Base-by-base conservation (phyloP, 192 early-diverging fungal genomes). In the Endogone sp. region DNA sequence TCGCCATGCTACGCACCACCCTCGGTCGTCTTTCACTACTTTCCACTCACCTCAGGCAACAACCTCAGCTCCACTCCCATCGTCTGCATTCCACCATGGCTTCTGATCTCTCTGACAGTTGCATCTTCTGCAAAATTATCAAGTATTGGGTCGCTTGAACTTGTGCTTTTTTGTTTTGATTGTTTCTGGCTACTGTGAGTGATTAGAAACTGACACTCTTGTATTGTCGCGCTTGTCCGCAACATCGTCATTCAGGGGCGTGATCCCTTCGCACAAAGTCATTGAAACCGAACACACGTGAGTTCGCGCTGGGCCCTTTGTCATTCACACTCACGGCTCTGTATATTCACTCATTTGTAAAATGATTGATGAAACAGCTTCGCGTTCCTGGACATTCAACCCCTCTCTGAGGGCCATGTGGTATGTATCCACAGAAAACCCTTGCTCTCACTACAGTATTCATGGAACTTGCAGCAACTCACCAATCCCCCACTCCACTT, bases 81-180 rank as follows among this genome's bases (percentile, higher is more conserved):
- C 59, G 2, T 66, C 44, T 63, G 69, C 16, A 68, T 22, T 25
- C 28, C 2, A 63, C 25, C 27, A 84, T 86, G 85, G 66, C 84
- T 55, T 78, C 84, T 63, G 83, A 89, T 68, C 67, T 82, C 55
- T 67, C 71, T 64, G 70, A 69, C 28, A 31, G 68, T 72, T 98
- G 96, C 81, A 73, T 96, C 67, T 98, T 98, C 70, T 98, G 96
- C 85, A 94, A 92, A 80, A 95, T 98, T 67, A 79, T 91, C 69
- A 81, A 80, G 78, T 74, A 79, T 64, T 13, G 29, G n/a, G n/a
- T 16, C 44, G n/a, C n/a, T n/a, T n/a, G n/a, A n/a, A n/a, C n/a
- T n/a, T n/a, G n/a, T n/a, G n/a, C n/a, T n/a, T n/a, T n/a, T n/a
- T n/a, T n/a, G n/a, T n/a, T n/a, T n/a, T n/a, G n/a, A n/a, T n/a